phyloP scores from a whole-genome alignment of 2,329 filamentous ascomycete species.

The Paraphaeosphaeria sporulosa region DNA sequence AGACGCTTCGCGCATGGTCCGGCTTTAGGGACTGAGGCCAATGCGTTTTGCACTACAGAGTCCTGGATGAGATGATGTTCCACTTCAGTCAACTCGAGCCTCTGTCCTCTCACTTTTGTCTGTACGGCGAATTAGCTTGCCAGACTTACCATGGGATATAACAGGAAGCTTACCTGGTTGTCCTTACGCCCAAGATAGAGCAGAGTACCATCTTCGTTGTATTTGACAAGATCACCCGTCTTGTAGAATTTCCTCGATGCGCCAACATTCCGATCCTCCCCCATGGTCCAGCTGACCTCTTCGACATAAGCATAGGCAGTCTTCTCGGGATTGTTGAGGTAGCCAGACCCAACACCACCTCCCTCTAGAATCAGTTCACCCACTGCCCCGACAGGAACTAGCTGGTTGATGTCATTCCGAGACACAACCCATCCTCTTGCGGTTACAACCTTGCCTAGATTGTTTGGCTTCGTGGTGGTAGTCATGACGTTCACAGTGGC shows the following conservation, averaged over 20 bases:
- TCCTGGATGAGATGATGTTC: conserved; percentile 52
- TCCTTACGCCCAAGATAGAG: conserved; percentile 36
- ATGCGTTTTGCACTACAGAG: conserved; percentile 34
- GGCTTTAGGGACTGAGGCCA: conserved; percentile 36
- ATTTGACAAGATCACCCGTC: conserved; percentile 48
- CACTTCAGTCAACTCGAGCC: conserved; percentile 56
- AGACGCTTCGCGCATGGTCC: conserved; percentile 44
- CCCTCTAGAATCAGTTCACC: conserved; percentile 55
- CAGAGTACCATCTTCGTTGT: conserved; percentile 46
- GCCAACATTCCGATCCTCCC: conserved; percentile 9
- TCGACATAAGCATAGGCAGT: conserved; percentile 35
- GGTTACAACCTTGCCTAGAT: conserved; percentile 44
- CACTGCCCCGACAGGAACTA: conserved; percentile 49
- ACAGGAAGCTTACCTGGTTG: conserved; percentile 25
- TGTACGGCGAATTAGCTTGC: conserved; percentile 21
- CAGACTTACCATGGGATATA: too few relatives aligned
- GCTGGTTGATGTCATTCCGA: conserved; percentile 41
- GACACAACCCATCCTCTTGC: conserved; percentile 49
- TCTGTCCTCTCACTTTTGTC: conserved; percentile 52
- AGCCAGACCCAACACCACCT: conserved; percentile 37
- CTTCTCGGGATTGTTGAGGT: conserved; percentile 43
- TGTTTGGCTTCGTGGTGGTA: conserved; percentile 37
- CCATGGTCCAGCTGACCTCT: conserved; percentile 31
- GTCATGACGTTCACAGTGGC: conserved; percentile 44
- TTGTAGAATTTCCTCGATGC: conserved; percentile 36